These are phyloP conservation scores for Allium cepa DNA, from an alignment of 106 monocot species.

Conservation along the genomic window DNA sequence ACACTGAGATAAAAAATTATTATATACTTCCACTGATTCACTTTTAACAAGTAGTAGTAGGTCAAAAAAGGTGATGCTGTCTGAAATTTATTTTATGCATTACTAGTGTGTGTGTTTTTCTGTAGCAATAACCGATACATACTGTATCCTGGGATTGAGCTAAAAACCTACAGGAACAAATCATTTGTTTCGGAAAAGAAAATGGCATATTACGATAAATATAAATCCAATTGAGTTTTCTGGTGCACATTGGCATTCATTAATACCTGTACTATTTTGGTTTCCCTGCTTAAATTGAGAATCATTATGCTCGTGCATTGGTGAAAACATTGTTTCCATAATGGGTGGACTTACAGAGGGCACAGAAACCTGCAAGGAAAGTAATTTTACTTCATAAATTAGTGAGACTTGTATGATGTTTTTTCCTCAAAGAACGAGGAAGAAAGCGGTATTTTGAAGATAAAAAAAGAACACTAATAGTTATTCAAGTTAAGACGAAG, in stretches of 20 bases:
- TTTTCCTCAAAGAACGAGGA: too few species aligned
- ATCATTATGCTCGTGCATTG: constrained; percentile 5
- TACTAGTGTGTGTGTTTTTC: neutral
- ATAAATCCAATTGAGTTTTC: neutral
- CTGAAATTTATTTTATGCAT: neutral
- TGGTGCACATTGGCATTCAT: neutral
- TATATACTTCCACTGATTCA: neutral
- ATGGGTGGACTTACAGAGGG: constrained; percentile 8
- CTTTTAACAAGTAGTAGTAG: too few species aligned
- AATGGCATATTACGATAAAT: neutral
- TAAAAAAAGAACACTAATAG: too few species aligned
- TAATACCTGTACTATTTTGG: constrained; percentile 7
- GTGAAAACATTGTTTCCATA: constrained; percentile 13
- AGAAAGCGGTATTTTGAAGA: too few species aligned
- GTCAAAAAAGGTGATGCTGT: neutral
- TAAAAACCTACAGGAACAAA: neutral
- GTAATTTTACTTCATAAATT: neutral
- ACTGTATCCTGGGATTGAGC: neutral
- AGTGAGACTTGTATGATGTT: neutral
- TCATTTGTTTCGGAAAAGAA: neutral
- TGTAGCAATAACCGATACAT: neutral
- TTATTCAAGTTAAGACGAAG: too few species aligned
- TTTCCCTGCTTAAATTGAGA: constrained; percentile 10
- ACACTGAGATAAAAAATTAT: neutral
- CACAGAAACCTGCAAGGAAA: constrained; percentile 11